A percentile compares a stretch with the other conserved stretches of the same genome.
Evolutionary conservation across 1,139 yeast genomes (phyloP).

Genomic region (Magnusiomyces fungicola): DNA sequence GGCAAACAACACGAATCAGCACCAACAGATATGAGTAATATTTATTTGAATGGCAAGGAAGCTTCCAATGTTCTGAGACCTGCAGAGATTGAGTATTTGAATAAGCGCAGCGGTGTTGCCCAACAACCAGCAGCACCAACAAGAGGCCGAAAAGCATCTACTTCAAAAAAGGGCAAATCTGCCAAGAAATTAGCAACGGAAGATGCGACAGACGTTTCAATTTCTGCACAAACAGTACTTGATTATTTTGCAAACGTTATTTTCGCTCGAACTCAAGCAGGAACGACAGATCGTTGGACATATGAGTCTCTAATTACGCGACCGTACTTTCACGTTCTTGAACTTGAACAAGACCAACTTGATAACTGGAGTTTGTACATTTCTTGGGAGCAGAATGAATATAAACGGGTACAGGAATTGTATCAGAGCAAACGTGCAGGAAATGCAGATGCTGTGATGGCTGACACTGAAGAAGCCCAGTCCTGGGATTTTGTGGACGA

Average conservation of each 20-base stretch:
- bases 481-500: background rate
- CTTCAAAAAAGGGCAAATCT: too few species aligned
- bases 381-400: constrained; percentile 42
- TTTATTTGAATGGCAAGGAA: background rate
- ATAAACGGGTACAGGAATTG: background rate
- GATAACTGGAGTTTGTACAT: constrained; percentile 58
- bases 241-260: constrained; percentile 2
- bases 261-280: constrained; percentile 55
- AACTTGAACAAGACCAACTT: constrained; percentile 43
- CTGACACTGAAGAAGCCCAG: background rate
- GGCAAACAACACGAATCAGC: background rate
- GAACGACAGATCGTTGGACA: constrained; percentile 52
- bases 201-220: too few species aligned
- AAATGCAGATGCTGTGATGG: constrained; percentile 10
- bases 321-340: constrained; percentile 45
- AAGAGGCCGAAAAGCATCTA: background rate
- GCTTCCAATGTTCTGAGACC: constrained; percentile 8
- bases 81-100: background rate
- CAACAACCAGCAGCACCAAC: background rate
- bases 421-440: constrained; percentile 11
- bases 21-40: background rate
- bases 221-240: background rate
- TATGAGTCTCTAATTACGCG: constrained; percentile 53
- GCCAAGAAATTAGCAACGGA: too few species aligned
- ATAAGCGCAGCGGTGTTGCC: background rate